phyloP scores from a whole-genome alignment of 202 grass and related monocot species.

The Setaria italica region DNA sequence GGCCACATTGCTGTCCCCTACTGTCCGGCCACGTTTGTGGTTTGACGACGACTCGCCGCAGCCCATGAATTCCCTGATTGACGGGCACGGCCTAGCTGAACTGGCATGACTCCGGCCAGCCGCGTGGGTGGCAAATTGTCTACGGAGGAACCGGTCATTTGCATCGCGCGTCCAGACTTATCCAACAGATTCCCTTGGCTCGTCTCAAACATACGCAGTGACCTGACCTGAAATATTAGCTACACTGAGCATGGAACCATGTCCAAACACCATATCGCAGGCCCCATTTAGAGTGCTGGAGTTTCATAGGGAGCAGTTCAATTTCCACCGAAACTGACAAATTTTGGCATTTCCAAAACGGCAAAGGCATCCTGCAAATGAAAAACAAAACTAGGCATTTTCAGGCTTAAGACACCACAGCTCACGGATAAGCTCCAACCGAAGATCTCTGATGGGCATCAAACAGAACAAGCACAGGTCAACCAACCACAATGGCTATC shows the following conservation, averaged over 20 bases:
- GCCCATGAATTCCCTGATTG: not conserved
- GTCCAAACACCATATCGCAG: not conserved
- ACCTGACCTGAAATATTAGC: not conserved
- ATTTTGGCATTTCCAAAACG: not conserved
- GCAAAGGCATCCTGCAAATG: not conserved
- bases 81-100: not conserved
- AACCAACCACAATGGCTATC: slow-evolving; percentile 24
- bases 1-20: not conserved
- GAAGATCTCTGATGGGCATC: slow-evolving; percentile 30
- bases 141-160: not conserved
- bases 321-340: not conserved
- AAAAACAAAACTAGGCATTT: slow-evolving; percentile 3
- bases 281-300: not conserved
- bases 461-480: slow-evolving; percentile 12
- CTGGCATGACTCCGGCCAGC: not conserved
- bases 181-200: not conserved
- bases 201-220: not conserved
- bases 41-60: not conserved
- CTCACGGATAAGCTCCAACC: not conserved
- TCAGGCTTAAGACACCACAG: not conserved
- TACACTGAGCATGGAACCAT: not conserved
- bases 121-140: not conserved
- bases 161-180: not conserved
- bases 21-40: not conserved
- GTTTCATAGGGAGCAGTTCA: not conserved